A percentile compares a stretch with the other conserved stretches of the same genome.
These are phyloP conservation scores for Boletus rufocinnamomeus DNA, from an alignment of 768 basidiomycete genomes.

Conservation along the genomic window DNA sequence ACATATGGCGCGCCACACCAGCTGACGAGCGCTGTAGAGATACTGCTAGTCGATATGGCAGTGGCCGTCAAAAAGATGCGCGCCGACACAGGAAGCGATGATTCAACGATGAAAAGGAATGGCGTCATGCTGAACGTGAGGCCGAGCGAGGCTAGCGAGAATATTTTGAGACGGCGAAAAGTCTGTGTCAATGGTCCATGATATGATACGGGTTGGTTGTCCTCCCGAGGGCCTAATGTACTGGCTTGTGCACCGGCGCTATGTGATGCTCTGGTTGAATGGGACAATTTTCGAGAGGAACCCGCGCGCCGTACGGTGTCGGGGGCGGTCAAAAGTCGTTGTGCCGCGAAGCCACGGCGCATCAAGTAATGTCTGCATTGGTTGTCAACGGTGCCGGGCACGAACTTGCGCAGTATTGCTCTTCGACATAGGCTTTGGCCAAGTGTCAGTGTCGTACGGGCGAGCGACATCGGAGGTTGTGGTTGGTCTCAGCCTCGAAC, in stretches of 20 bases:
- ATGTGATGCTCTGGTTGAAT: conserved; percentile 15
- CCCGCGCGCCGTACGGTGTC: background rate
- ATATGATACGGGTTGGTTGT: conserved; percentile 44
- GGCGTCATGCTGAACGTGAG: conserved; percentile 71
- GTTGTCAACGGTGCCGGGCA: background rate
- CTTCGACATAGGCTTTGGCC: conserved; percentile 20
- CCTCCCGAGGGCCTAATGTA: conserved; percentile 4
- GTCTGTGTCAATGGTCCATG: conserved; percentile 70
- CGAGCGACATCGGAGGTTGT: conserved; percentile 6
- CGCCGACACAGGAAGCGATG: conserved; percentile 68
- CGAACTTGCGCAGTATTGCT: conserved; percentile 9
- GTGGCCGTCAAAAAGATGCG: conserved; percentile 66
- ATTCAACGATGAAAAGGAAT: conserved; percentile 81
- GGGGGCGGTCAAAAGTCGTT: conserved; percentile 1
- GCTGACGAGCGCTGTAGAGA: conserved; percentile 74
- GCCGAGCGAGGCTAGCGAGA: conserved; percentile 77
- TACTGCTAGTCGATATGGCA: conserved; percentile 69
- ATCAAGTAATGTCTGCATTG: conserved; percentile 12
- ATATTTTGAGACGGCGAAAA: conserved; percentile 77
- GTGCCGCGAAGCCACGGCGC: background rate
- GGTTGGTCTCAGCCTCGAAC: background rate
- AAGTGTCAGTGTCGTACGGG: conserved; percentile 9
- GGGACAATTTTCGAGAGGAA: conserved; percentile 10
- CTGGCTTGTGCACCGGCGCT: conserved; percentile 5
- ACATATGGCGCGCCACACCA: conserved; percentile 79